These are phyloP conservation scores for Leishmania aethiopica DNA, from an alignment of 208 protist species.

Conservation along the genomic window DNA sequence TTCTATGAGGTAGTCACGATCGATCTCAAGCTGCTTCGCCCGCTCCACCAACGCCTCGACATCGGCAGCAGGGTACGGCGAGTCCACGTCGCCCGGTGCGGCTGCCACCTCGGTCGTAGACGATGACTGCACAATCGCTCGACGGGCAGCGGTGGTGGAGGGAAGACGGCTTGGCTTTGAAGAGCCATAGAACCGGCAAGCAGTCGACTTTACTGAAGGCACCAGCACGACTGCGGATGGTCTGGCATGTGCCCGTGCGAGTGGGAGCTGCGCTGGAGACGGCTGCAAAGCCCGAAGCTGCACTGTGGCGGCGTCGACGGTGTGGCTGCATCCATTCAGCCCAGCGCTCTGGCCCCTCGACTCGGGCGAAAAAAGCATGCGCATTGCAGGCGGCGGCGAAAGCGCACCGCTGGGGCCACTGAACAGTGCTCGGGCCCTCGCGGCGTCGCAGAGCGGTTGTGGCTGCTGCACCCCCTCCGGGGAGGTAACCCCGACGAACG, in stretches of 20 bases:
- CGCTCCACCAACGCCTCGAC: slow-evolving; percentile 34
- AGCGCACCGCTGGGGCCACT: slow-evolving; percentile 1
- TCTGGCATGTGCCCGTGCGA: not conserved
- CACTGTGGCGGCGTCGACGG: not conserved
- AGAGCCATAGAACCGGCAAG: not conserved
- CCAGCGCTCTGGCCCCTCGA: no score
- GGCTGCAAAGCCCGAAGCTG: not conserved
- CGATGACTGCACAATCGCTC: slow-evolving; percentile 20
- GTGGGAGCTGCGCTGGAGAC: not conserved
- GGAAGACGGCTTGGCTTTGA: slow-evolving; percentile 18
- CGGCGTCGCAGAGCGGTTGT: not conserved
- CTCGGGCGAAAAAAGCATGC: slow-evolving; percentile 21
- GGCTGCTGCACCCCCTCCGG: not conserved
- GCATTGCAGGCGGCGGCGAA: slow-evolving; percentile 24
- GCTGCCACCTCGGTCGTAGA: not conserved
- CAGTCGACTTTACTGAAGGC: not conserved
- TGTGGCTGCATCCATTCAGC: not conserved
- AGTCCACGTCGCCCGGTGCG: not conserved
- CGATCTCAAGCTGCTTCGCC: slow-evolving; percentile 19
- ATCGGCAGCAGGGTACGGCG: slow-evolving; percentile 24
- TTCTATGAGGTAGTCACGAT: slow-evolving; percentile 26
- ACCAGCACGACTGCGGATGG: not conserved
- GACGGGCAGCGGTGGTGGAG: slow-evolving; percentile 22
- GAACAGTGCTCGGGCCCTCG: not conserved
- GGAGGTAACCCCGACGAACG: not conserved